Conservation (phyloP, 2,329 filamentous ascomycete genomes). For the Nemania diffusa region DNA sequence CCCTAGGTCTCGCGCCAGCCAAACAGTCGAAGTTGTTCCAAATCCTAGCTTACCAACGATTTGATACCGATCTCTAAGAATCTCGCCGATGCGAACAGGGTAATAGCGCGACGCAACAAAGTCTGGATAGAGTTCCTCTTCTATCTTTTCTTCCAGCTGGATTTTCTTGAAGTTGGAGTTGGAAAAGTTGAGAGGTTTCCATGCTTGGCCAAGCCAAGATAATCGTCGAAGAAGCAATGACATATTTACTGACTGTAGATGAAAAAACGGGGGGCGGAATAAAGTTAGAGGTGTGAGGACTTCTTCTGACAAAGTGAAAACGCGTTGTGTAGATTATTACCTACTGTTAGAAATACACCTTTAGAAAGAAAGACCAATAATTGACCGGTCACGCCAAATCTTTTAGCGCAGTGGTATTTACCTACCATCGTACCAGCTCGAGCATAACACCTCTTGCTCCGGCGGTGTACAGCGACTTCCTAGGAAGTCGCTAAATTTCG, state of each 20-base stretch:
- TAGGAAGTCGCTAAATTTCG: no score
- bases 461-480: no score
- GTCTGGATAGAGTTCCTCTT: conserved; percentile 30
- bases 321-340: no score
- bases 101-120: conserved; percentile 33
- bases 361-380: no score
- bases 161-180: conserved; percentile 27
- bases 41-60: conserved; percentile 43
- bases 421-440: no score
- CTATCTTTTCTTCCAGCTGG: conserved; percentile 19
- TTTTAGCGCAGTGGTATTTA: no score
- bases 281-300: no score
- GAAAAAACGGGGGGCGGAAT: neutral
- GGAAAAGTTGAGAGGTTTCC: conserved; percentile 36
- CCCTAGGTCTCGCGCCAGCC: conserved; percentile 41
- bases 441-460: no score
- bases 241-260: conserved; percentile 17
- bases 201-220: conserved; percentile 20
- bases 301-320: no score
- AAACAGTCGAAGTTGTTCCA: conserved; percentile 40
- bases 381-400: no score
- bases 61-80: conserved; percentile 39
- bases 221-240: conserved; percentile 23
- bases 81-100: conserved; percentile 29
- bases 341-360: no score